Conservation (phyloP, 805 yeast genomes). For the Saturnispora kantuleensis region DNA sequence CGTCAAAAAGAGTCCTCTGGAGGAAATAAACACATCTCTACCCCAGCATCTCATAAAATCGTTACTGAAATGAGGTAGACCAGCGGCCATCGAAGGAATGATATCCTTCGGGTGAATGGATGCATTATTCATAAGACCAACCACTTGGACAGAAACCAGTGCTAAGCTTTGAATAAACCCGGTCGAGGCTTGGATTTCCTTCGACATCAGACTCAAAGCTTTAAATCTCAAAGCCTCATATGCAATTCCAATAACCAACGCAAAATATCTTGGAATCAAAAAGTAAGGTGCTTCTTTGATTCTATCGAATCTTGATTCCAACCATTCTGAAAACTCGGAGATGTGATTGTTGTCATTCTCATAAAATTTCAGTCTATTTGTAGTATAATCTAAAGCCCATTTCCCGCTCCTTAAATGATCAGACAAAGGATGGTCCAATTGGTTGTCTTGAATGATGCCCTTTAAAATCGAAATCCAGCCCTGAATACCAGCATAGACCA, state of each 20-base stretch:
- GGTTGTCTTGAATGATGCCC: conserved; percentile 53
- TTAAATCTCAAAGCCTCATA: conserved; percentile 72
- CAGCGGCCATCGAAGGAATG: conserved; percentile 85
- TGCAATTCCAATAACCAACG: conserved; percentile 69
- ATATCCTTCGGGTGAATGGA: conserved; percentile 57
- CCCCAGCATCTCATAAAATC: conserved; percentile 99
- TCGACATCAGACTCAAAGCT: conserved; percentile 49
- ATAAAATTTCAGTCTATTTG: conserved; percentile 51
- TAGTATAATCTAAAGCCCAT: conserved; percentile 82
- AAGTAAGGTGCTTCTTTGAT: conserved; percentile 65
- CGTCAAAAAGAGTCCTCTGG: conserved; percentile 70
- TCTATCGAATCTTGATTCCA: conserved; percentile 50
- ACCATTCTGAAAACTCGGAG: conserved; percentile 56
- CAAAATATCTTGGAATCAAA: conserved; percentile 79
- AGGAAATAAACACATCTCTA: conserved; percentile 83
- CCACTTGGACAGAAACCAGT: conserved; percentile 79
- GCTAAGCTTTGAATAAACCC: conserved; percentile 73
- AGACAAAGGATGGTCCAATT: conserved; percentile 77
- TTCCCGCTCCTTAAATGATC: conserved; percentile 70
- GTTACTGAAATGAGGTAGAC: conserved; percentile 85
- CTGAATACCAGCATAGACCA: conserved; percentile 84
- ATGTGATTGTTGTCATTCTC: conserved; percentile 35
- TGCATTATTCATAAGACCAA: conserved; percentile 61
- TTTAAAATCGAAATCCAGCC: conserved; percentile 78
- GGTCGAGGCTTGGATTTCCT: conserved; percentile 49